Base-by-base conservation (phyloP, 1,284 basidiomycete genomes). In the Hemileia vastatrix region DNA sequence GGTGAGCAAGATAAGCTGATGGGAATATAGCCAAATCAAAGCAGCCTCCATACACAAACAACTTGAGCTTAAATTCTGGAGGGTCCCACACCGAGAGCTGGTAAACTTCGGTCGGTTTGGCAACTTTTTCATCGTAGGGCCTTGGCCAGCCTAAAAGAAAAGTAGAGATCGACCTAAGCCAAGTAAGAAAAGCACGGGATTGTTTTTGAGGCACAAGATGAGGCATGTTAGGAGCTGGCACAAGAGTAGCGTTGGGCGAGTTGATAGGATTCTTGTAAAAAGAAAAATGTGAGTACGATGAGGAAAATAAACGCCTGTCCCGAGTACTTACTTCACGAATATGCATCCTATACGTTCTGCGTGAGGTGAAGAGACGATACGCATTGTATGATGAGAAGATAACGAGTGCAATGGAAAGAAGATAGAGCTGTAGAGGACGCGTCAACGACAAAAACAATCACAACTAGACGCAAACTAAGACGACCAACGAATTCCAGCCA, bases 61-160 rank as follows among this genome's bases (percentile, higher is more conserved):
- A 76, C 65, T 79, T 79, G 67, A 83, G 78, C 71, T 88, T 85
- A 50, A 87, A 76, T 66, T 84, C 82, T n/a, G 83, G 83, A 1
- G 88, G 87, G 6, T 80, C 78, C 88, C 88, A 90, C 44, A 87
- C 80, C 64, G 86, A 83, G 57, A 90, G 77, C 71, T 87, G 84
- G 71, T 88, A 86, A 18, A 89, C 77, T 49, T 76, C 74, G 55
- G 75, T 71, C 54, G 60, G 64, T 68, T 78, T 81, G 50, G 78
- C 78, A 6, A 78, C 77, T 49, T 76, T 77, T 36, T 78, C 76
- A 48, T 77, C 75, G n/a, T 73, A 72, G 43, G 77, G 76, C 36
- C 79, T 77, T 2, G 82, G 81, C 15, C 51, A 60, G 80, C 80
- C 49, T 80, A 80, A 70, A 86, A 76, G 45, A 85, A 84, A 19